phyloP scores from a whole-genome alignment of 2,329 filamentous ascomycete species.

The Rutstroemia sp. region DNA sequence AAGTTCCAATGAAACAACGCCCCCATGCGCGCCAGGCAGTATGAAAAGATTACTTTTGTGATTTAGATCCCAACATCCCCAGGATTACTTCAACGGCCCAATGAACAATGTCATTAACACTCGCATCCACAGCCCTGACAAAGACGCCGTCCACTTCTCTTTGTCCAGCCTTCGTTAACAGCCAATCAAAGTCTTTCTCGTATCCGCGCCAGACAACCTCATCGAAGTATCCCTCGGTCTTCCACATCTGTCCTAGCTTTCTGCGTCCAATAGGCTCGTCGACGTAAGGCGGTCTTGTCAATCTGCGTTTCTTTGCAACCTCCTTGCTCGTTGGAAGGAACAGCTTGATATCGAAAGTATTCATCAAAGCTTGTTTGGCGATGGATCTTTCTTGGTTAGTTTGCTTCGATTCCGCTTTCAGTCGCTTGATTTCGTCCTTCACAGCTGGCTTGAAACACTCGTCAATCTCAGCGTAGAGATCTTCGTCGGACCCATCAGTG shows the following conservation, averaged over 20 bases:
- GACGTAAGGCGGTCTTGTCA: conserved; percentile 12
- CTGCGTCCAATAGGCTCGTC: conserved; percentile 14
- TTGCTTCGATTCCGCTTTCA: background rate
- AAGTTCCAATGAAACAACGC: too few relatives aligned
- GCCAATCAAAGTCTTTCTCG: conserved; percentile 13
- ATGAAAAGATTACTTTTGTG: too few relatives aligned
- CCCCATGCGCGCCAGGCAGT: too few relatives aligned
- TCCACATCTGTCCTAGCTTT: conserved; percentile 23
- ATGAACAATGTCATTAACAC: conserved; percentile 13
- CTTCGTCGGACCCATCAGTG: background rate
- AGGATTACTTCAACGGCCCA: conserved; percentile 16
- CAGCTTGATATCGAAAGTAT: conserved; percentile 18
- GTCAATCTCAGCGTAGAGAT: background rate
- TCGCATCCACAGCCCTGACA: conserved; percentile 10
- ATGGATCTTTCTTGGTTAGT: background rate
- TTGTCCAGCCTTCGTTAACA: conserved; percentile 6
- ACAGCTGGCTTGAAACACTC: background rate
- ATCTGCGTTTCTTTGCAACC: conserved; percentile 12
- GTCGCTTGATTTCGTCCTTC: background rate
- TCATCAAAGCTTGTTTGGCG: conserved; percentile 2
- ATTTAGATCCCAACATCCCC: background rate
- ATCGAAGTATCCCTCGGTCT: conserved; percentile 26
- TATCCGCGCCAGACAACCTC: conserved; percentile 21
- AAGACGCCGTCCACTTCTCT: conserved; percentile 6
- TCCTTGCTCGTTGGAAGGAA: conserved; percentile 15